phyloP scores from a whole-genome alignment of 106 monocot species.

The Ottelia alismoides region DNA sequence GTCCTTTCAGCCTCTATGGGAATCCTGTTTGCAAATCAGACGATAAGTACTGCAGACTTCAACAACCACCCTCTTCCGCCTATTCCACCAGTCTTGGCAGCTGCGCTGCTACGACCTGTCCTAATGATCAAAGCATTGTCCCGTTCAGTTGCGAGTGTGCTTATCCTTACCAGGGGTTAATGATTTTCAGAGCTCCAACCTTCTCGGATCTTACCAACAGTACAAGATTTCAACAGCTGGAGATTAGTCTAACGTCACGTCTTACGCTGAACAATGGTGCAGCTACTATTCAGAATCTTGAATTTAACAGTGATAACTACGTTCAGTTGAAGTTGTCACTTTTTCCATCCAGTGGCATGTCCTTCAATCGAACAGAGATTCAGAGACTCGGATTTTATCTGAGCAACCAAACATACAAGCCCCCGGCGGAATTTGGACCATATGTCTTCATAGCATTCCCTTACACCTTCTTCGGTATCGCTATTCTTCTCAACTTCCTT shows the following conservation, averaged over 20 bases:
- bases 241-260: conserved; percentile 6
- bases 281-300: conserved; percentile 14
- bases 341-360: conserved; percentile 19
- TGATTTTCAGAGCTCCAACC: conserved; percentile 55
- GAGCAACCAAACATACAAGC: conserved; percentile 17
- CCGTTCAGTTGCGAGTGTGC: conserved; percentile 21
- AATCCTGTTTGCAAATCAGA: conserved; percentile 31
- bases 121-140: not conserved
- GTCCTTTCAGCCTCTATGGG: conserved; percentile 20
- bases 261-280: conserved; percentile 7
- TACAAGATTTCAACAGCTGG: conserved; percentile 10
- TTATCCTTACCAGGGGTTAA: conserved; percentile 30
- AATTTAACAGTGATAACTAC: conserved; percentile 27
- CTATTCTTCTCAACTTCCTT: not conserved
- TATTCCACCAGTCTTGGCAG: conserved; percentile 4
- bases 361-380: conserved; percentile 32
- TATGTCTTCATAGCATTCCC: conserved; percentile 21
- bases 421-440: conserved; percentile 37
- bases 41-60: conserved; percentile 18
- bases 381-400: conserved; percentile 21
- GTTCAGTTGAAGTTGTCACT: conserved; percentile 28
- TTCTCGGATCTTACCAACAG: conserved; percentile 21
- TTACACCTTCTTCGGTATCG: conserved; percentile 16
- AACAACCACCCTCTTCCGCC: not conserved
- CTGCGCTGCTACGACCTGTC: conserved; percentile 4